phyloP scores from a whole-genome alignment of 306 rosid genomes.

The Acacia confusa region DNA sequence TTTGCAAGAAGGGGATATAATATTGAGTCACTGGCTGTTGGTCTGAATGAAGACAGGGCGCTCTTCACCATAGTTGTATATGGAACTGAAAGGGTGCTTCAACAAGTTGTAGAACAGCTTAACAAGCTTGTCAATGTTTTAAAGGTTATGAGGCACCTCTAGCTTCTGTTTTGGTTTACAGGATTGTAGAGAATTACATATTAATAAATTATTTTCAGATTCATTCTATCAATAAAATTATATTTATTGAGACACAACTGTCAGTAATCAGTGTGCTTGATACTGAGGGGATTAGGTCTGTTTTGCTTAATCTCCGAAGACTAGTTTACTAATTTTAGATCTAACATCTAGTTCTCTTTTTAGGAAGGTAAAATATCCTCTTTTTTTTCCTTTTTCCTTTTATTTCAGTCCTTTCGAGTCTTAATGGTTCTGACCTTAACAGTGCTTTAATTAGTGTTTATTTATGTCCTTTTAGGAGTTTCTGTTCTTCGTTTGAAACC shows the following conservation, averaged over 20 bases:
- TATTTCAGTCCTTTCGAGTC: neutral
- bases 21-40: constrained; percentile 85
- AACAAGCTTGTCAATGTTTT: constrained; percentile 76
- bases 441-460: neutral
- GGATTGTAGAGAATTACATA: neutral
- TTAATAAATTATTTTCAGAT: neutral
- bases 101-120: constrained; percentile 77
- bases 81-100: constrained; percentile 61
- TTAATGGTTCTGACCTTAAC: neutral
- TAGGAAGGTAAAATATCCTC: neutral
- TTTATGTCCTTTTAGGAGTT: neutral
- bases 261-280: neutral
- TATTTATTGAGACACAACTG: neutral
- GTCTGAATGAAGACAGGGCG: constrained; percentile 72
- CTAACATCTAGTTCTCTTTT: neutral
- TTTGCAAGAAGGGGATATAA: constrained; percentile 81
- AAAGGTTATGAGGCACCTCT: constrained; percentile 41
- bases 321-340: neutral
- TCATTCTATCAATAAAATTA: neutral
- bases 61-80: constrained; percentile 77
- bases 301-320: neutral
- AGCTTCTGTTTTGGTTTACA: neutral
- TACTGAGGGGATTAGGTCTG: neutral
- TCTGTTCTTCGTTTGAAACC: neutral
- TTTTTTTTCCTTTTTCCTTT: neutral